A percentile compares a stretch with the other conserved stretches of the same genome.
Evolutionary conservation across 2,329 filamentous ascomycete species (phyloP).

Genomic region (Colletotrichum spinosum): DNA sequence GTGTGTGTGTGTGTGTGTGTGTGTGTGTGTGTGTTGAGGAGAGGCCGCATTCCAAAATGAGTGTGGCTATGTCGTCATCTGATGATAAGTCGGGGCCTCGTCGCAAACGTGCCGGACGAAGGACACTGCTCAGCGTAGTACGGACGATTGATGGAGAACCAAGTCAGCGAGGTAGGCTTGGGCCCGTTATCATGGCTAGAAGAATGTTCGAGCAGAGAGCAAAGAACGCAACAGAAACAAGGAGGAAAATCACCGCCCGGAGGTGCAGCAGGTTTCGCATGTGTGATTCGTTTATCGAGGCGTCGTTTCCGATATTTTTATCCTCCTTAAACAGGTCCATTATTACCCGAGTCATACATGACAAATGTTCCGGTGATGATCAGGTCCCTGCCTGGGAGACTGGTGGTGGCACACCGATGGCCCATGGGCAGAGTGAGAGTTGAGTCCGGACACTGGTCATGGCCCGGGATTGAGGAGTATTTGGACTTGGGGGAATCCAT

Average conservation of each 20-base stretch:
- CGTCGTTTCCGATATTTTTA: constrained; percentile 12
- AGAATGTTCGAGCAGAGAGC: not conserved
- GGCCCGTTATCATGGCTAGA: constrained; percentile 7
- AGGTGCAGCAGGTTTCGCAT: not conserved
- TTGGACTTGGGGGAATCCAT: constrained; percentile 14
- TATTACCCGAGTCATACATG: constrained; percentile 19
- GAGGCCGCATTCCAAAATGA: too few relatives aligned
- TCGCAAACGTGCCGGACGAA: too few relatives aligned
- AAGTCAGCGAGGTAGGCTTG: constrained; percentile 1
- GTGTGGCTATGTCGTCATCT: too few relatives aligned
- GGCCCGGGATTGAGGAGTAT: constrained; percentile 8
- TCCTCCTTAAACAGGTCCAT: constrained; percentile 2
- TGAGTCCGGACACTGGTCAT: constrained; percentile 5
- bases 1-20: too few relatives aligned
- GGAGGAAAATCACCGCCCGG: not conserved
- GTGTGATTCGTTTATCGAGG: constrained; percentile 9
- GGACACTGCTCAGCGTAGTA: too few relatives aligned
- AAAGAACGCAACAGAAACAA: too few relatives aligned
- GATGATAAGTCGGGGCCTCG: too few relatives aligned
- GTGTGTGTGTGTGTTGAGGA: too few relatives aligned
- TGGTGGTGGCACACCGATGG: constrained; percentile 18
- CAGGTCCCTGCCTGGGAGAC: not conserved
- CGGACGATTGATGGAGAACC: too few relatives aligned
- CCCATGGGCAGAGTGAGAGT: not conserved
- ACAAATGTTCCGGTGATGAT: constrained; percentile 7